These are phyloP conservation scores for Multifurca ochricompacta DNA, from an alignment of 768 basidiomycete genomes.

Conservation along the genomic window DNA sequence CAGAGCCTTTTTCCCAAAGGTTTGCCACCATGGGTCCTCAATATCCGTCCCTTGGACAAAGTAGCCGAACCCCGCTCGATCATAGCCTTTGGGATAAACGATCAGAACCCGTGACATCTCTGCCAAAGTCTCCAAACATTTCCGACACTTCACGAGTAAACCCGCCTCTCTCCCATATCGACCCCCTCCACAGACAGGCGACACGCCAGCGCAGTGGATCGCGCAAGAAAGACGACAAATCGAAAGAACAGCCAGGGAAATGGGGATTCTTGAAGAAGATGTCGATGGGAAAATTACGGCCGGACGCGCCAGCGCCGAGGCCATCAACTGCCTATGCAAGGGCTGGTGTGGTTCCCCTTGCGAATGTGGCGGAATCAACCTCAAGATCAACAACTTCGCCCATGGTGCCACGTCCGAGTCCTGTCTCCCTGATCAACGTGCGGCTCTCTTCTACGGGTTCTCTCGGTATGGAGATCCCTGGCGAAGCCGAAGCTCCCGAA, in stretches of 20 bases:
- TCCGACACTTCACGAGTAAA: background rate
- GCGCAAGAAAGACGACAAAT: slow-evolving; percentile 20
- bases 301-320: slow-evolving; percentile 40
- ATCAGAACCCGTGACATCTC: background rate
- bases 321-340: slow-evolving; percentile 32
- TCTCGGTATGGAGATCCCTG: slow-evolving; percentile 32
- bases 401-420: slow-evolving; percentile 15
- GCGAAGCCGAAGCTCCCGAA: background rate
- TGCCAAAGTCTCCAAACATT: background rate
- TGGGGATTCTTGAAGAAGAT: slow-evolving; percentile 99
- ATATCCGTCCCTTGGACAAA: slow-evolving; percentile 32
- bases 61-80: slow-evolving; percentile 35
- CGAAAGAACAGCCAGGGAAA: slow-evolving; percentile 51
- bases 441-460: slow-evolving; percentile 63
- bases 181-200: background rate
- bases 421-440: slow-evolving; percentile 22
- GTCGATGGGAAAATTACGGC: slow-evolving; percentile 90
- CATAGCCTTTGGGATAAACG: slow-evolving; percentile 41
- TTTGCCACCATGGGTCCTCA: slow-evolving; percentile 62
- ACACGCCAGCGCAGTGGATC: slow-evolving; percentile 17
- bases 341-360: slow-evolving; percentile 22
- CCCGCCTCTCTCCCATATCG: background rate
- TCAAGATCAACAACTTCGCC: slow-evolving; percentile 3
- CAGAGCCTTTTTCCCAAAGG: slow-evolving; percentile 39
- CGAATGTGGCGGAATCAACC: slow-evolving; percentile 12